Evolutionary conservation across 2,329 filamentous ascomycete genomes (phyloP), one percentile per base, ranked within the genome.

Genomic region (Plectosphaerella cucumerina): DNA sequence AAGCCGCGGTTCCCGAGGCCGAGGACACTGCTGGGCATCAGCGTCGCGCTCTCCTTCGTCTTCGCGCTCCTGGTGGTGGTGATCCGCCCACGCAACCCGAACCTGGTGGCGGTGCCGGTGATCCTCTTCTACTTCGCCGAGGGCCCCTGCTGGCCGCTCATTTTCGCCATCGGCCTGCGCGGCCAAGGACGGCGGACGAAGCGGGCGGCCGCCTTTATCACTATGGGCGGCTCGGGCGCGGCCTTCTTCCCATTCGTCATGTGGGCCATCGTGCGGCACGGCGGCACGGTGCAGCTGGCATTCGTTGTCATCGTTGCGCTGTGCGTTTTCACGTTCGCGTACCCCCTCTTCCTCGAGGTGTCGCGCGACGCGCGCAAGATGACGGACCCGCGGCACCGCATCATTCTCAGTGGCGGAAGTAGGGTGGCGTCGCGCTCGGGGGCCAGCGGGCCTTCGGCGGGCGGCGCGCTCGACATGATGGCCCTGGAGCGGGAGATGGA

Each of bases 131-230:
- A 90, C 57, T 90, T 95, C 67, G 90, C 89, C 61, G 89, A 93
- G 65, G 88, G 86, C 0, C 89, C 90, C 48, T 82, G 90, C 59
- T 96, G 89, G 75, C 90, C 91, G 0, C 84, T 92, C 2, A 85
- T 94, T 53, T 90, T 91, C 58, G 84, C 88, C 4, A 78, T 94
- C 12, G 88, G 87, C 3, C 84, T 96, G 53, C 82, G 89, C 3
- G 90, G 90, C 1, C 81, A 95, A 47, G 90, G 90, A 0, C 78
- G 81, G n/a, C 80, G 89, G 57, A 91, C 87, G 4, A 95, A 95
- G 70, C 80, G 86, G 45, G 89, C 87, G 0, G 86, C 87, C 0
- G 87, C 86, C 2, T 89, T 83, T 65, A 85, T 95, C 56, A 89
- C 92, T 2, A 89, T 86, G 64, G 87, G 85, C 47, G 87, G 84